phyloP scores from a whole-genome alignment of 1,139 yeast genomes.

The Candida sp. region DNA sequence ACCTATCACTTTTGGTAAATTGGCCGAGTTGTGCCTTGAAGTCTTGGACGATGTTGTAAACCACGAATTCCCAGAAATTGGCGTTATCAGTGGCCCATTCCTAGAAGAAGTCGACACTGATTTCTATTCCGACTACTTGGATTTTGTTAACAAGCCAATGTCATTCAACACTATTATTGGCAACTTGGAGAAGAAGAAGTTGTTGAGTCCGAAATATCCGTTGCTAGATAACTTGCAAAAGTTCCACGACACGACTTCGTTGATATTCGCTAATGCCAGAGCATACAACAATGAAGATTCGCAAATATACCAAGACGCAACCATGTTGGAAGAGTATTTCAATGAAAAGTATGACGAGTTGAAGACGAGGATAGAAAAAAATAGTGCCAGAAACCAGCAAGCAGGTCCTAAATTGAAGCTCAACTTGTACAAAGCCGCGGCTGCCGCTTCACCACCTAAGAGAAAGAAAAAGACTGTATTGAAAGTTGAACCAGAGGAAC shows the following conservation, averaged over 20 bases:
- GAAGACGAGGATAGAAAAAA: slow-evolving; percentile 23
- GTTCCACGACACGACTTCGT: slow-evolving; percentile 50
- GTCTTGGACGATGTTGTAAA: slow-evolving; percentile 41
- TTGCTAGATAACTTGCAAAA: slow-evolving; percentile 46
- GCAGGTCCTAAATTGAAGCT: slow-evolving; percentile 26
- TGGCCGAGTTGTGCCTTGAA: slow-evolving; percentile 26
- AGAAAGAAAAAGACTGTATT: slow-evolving; percentile 21
- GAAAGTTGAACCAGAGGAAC: slow-evolving; percentile 21
- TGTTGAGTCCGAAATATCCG: slow-evolving; percentile 30
- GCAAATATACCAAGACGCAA: slow-evolving; percentile 60
- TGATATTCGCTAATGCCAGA: slow-evolving; percentile 62
- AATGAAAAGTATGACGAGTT: slow-evolving; percentile 32
- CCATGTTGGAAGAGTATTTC: slow-evolving; percentile 42
- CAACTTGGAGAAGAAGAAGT: slow-evolving; percentile 45
- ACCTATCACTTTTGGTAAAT: slow-evolving; percentile 20
- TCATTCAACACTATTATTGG: slow-evolving; percentile 52
- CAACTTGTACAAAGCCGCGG: slow-evolving; percentile 22
- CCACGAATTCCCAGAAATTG: slow-evolving; percentile 47
- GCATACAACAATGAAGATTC: slow-evolving; percentile 61
- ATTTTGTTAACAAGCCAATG: slow-evolving; percentile 58
- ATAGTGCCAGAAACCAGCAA: slow-evolving; percentile 11
- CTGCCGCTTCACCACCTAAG: slow-evolving; percentile 23
- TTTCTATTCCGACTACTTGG: slow-evolving; percentile 64
- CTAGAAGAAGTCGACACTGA: slow-evolving; percentile 58
- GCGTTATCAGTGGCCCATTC: slow-evolving; percentile 58